These are phyloP conservation scores for Flammula alnicola DNA, from an alignment of 1,284 basidiomycete species.

Conservation along the genomic window DNA sequence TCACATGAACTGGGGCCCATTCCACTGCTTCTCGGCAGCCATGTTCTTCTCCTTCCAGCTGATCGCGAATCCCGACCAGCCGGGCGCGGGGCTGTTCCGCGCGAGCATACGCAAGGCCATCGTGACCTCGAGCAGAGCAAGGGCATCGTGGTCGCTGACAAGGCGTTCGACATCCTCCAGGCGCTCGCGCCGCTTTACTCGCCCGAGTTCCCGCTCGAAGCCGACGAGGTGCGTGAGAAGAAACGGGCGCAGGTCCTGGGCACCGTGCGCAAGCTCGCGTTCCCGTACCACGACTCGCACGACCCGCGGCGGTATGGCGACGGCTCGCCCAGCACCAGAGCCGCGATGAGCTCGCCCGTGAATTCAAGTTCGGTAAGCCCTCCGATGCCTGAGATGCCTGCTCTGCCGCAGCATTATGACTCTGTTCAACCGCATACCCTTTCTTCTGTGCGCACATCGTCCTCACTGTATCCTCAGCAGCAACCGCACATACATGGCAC, in stretches of 20 bases:
- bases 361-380: conserved; percentile 52
- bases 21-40: conserved; percentile 81
- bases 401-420: conserved; percentile 42
- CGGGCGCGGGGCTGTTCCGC: conserved; percentile 72
- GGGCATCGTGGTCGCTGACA: conserved; percentile 69
- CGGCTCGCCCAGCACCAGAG: conserved; percentile 44
- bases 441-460: conserved; percentile 28
- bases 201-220: conserved; percentile 54
- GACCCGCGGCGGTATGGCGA: conserved; percentile 53
- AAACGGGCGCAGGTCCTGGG: conserved; percentile 63
- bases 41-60: conserved; percentile 88
- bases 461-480: conserved; percentile 6
- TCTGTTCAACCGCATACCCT: conserved; percentile 39
- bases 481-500: conserved; percentile 25
- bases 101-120: conserved; percentile 73
- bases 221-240: conserved; percentile 56
- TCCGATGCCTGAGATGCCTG: conserved; percentile 39
- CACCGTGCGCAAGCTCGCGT: conserved; percentile 72
- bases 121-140: conserved; percentile 64
- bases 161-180: conserved; percentile 68
- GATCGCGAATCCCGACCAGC: conserved; percentile 76
- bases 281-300: conserved; percentile 77
- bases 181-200: conserved; percentile 73
- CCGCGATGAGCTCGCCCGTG: conserved; percentile 41
- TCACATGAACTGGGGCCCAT: conserved; percentile 81